Evolutionary conservation across 495 filamentous ascomycete species (phyloP).

Genomic region (Annulohypoxylon moriforme): DNA sequence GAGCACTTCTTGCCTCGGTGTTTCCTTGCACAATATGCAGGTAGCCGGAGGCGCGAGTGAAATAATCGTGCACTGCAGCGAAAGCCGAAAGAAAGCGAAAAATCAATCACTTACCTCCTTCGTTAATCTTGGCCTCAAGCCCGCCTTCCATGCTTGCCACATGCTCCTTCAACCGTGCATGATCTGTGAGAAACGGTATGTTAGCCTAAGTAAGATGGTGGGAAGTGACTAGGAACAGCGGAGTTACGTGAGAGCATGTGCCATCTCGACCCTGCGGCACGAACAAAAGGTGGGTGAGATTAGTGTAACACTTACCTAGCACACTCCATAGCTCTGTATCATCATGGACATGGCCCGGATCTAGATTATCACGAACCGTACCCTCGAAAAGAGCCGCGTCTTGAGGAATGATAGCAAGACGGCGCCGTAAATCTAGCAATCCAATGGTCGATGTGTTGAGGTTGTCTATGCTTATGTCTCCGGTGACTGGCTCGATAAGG

Average conservation of each 20-base stretch:
- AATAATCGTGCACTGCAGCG: constrained; percentile 19
- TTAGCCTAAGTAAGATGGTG: constrained; percentile 40
- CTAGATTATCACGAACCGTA: constrained; percentile 93
- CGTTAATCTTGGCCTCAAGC: constrained; percentile 88
- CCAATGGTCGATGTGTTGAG: constrained; percentile 92
- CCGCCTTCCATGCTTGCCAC: constrained; percentile 87
- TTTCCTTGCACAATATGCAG: constrained; percentile 36
- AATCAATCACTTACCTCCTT: constrained; percentile 79
- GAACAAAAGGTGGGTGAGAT: constrained; percentile 40
- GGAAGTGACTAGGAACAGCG: constrained; percentile 17
- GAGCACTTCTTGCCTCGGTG: constrained; percentile 30
- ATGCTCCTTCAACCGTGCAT: constrained; percentile 93
- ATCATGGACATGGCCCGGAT: constrained; percentile 93
- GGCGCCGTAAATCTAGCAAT: constrained; percentile 84
- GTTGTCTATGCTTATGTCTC: constrained; percentile 87
- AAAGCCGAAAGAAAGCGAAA: constrained; percentile 57
- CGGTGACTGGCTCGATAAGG: constrained; percentile 87
- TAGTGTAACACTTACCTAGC: constrained; percentile 72
- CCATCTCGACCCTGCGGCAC: constrained; percentile 29
- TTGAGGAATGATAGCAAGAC: constrained; percentile 97
- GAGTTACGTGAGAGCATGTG: constrained; percentile 39
- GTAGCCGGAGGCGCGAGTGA: constrained; percentile 37
- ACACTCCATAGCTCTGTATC: constrained; percentile 99
- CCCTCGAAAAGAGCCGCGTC: constrained; percentile 98
- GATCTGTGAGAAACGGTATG: constrained; percentile 68